Percentiles rank a stretch among this genome's conserved stretches.
These are phyloP conservation scores for Symmetrospora coprosmae DNA, from an alignment of 768 basidiomycete species.

Conservation along the genomic window DNA sequence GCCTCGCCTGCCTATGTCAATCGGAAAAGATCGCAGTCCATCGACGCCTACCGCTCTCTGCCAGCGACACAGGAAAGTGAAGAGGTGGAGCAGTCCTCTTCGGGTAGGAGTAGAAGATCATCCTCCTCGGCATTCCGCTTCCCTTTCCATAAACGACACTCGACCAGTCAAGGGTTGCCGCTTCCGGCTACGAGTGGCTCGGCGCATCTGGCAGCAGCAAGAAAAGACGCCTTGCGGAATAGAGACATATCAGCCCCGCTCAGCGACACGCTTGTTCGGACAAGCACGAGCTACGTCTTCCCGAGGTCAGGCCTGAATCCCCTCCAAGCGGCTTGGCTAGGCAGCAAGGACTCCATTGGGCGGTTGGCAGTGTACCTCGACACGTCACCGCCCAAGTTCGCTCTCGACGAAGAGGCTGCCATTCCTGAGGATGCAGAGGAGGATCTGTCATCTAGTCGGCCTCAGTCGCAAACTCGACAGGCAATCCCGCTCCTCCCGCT, in stretches of 20 bases:
- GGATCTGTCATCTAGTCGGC: too few species aligned
- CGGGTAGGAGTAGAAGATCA: too few species aligned
- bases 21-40: neutral
- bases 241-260: constrained; percentile 14
- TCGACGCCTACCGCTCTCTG: too few species aligned
- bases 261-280: constrained; percentile 5
- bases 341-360: neutral
- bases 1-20: constrained; percentile 8
- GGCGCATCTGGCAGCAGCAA: too few species aligned
- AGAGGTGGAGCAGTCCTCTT: too few species aligned
- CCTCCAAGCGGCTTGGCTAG: constrained; percentile 13
- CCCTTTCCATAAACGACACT: too few species aligned
- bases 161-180: too few species aligned
- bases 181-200: too few species aligned
- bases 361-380: constrained; percentile 9
- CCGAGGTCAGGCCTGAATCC: constrained; percentile 9
- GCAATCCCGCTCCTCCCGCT: too few species aligned
- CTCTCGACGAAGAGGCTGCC: neutral
- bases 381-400: constrained; percentile 5
- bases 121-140: too few species aligned
- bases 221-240: constrained; percentile 6
- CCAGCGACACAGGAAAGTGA: too few species aligned
- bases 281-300: constrained; percentile 12
- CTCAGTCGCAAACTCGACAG: too few species aligned
- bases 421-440: neutral